These are phyloP conservation scores for Grosmannia serpens DNA, from an alignment of 2,329 filamentous ascomycete species.

Conservation along the genomic window DNA sequence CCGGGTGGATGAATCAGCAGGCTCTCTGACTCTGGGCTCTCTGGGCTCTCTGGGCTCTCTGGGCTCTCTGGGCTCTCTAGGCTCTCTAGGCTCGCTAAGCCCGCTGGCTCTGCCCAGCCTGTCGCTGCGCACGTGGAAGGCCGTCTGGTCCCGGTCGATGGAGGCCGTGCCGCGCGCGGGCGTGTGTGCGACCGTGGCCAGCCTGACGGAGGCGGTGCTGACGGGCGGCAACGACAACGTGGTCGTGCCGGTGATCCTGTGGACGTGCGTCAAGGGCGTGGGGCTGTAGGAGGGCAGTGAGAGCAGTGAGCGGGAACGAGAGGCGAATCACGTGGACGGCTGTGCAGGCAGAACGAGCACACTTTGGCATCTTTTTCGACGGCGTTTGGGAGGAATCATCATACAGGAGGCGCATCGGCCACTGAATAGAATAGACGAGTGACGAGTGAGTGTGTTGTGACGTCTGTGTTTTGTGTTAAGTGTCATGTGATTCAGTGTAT, in stretches of 20 bases:
- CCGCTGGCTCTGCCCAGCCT: neutral
- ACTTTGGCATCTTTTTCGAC: too few relatives aligned
- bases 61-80: too few relatives aligned
- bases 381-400: too few relatives aligned
- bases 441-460: too few relatives aligned
- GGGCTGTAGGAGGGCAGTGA: conserved; percentile 30
- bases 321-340: too few relatives aligned
- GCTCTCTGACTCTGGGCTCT: too few relatives aligned
- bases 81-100: too few relatives aligned
- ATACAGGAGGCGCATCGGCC: too few relatives aligned
- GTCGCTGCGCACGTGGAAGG: conserved; percentile 1
- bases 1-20: neutral
- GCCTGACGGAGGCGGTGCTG: conserved; percentile 85
- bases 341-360: too few relatives aligned
- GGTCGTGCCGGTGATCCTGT: conserved; percentile 83
- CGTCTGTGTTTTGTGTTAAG: neutral
- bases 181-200: conserved; percentile 67
- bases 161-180: conserved; percentile 57
- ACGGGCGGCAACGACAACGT: conserved; percentile 99
- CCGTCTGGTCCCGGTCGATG: neutral
- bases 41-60: too few relatives aligned
- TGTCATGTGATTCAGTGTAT: too few relatives aligned
- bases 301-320: neutral
- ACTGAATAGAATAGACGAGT: too few relatives aligned
- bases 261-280: conserved; percentile 79